Conservation (phyloP, 192 early-diverging fungal genomes). For the Backusella luteola region DNA sequence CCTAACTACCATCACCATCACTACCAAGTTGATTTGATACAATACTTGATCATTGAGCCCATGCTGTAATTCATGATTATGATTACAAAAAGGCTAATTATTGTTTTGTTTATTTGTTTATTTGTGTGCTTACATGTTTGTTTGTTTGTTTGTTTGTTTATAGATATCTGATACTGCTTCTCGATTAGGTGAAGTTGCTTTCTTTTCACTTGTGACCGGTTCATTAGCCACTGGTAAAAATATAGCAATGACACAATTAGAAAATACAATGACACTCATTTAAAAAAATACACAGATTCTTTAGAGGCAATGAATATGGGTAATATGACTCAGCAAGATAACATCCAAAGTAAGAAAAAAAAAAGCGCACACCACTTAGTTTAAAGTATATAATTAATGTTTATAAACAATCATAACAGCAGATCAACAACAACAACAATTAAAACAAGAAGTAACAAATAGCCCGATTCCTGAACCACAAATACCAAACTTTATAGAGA, state of each 20-base stretch:
- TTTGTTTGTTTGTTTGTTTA: neutral
- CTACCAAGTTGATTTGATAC: neutral
- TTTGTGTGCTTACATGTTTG: neutral
- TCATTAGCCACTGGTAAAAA: conserved; percentile 4
- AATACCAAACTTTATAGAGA: neutral
- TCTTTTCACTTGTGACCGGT: conserved; percentile 18
- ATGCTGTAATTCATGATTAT: neutral
- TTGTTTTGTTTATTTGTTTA: neutral
- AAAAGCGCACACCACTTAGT: neutral
- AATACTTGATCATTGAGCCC: no score
- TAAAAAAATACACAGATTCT: neutral
- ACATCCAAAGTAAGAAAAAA: neutral
- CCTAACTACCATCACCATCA: no score
- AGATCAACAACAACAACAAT: neutral
- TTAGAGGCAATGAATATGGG: neutral
- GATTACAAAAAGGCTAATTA: neutral
- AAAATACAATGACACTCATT: neutral
- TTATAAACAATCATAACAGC: neutral
- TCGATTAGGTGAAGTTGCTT: conserved; percentile 17
- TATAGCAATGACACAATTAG: neutral
- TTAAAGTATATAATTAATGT: neutral
- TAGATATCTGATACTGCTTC: conserved; percentile 9
- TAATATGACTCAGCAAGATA: neutral
- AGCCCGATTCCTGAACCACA: neutral
- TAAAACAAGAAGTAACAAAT: conserved; percentile 1